Evolutionary conservation across 1,284 basidiomycete species (phyloP).

Genomic region (Leccinum pachyderme): DNA sequence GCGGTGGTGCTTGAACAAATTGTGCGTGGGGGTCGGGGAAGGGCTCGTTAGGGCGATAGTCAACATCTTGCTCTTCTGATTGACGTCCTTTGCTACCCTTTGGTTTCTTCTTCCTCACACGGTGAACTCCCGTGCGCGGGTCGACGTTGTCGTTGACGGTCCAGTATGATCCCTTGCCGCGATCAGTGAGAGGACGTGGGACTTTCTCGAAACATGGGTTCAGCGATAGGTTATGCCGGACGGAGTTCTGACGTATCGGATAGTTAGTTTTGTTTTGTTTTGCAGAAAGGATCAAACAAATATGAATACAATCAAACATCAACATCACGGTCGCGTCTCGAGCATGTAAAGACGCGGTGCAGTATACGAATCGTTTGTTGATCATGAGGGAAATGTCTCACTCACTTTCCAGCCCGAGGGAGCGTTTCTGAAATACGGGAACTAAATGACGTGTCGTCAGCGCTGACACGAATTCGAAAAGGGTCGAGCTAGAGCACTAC

Average conservation of each 20-base stretch:
- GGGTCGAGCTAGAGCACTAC: slow-evolving; percentile 27
- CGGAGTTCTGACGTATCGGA: slow-evolving; percentile 70
- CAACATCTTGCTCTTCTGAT: slow-evolving; percentile 56
- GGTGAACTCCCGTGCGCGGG: slow-evolving; percentile 80
- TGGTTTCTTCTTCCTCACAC: slow-evolving; percentile 77
- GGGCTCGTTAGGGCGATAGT: slow-evolving; percentile 53
- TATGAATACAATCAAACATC: slow-evolving; percentile 50
- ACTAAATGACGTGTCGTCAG: slow-evolving; percentile 44
- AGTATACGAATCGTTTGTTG: neutral
- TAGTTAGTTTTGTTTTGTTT: slow-evolving; percentile 29
- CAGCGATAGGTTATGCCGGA: slow-evolving; percentile 89
- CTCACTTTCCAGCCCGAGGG: slow-evolving; percentile 84
- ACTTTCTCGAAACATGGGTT: slow-evolving; percentile 95
- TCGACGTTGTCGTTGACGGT: slow-evolving; percentile 85
- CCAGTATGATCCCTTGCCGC: slow-evolving; percentile 86
- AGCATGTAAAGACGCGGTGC: slow-evolving; percentile 10
- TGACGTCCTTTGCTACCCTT: slow-evolving; percentile 46
- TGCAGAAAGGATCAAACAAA: slow-evolving; percentile 39
- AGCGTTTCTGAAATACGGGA: slow-evolving; percentile 79
- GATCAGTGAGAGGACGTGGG: slow-evolving; percentile 82
- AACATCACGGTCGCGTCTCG: slow-evolving; percentile 55
- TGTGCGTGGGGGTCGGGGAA: slow-evolving; percentile 56
- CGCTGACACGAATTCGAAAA: neutral
- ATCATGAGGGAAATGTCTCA: slow-evolving; percentile 9
- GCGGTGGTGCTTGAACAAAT: slow-evolving; percentile 47